Percentiles rank a stretch among this genome's conserved stretches.
These are phyloP conservation scores for Glycine tomentella DNA, from an alignment of 306 rosid species.

Conservation along the genomic window DNA sequence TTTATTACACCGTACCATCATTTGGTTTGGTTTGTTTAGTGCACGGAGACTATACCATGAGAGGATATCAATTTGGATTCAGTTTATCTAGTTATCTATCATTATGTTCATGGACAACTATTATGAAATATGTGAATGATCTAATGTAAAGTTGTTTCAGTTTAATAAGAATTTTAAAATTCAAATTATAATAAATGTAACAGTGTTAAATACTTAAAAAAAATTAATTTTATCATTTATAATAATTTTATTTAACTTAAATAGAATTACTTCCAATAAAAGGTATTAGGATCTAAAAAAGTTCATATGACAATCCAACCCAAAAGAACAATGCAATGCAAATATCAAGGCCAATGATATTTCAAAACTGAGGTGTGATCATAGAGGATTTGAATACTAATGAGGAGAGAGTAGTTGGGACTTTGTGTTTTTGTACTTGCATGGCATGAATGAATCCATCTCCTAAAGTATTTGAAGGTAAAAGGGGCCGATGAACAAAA, in stretches of 20 bases:
- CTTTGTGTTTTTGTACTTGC: slow-evolving; percentile 44
- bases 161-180: no score
- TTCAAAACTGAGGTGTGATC: background rate
- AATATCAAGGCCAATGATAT: slow-evolving; percentile 35
- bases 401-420: slow-evolving; percentile 24
- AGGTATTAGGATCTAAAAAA: no score
- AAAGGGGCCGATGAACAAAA: slow-evolving; percentile 29
- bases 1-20: slow-evolving; percentile 25
- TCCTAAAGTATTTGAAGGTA: slow-evolving; percentile 13
- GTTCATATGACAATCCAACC: background rate
- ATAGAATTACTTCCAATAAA: no score
- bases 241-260: no score
- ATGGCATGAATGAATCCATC: background rate
- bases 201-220: no score
- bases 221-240: no score
- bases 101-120: background rate
- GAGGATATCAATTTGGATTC: background rate
- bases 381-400: background rate
- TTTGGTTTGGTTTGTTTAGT: slow-evolving; percentile 28
- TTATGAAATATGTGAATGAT: no score
- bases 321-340: slow-evolving; percentile 28
- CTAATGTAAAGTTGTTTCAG: no score
- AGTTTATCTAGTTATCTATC: background rate
- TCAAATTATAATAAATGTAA: no score
- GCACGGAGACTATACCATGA: background rate